phyloP scores from a whole-genome alignment of 2,329 filamentous ascomycete species.

The Fusarium veterinarium region DNA sequence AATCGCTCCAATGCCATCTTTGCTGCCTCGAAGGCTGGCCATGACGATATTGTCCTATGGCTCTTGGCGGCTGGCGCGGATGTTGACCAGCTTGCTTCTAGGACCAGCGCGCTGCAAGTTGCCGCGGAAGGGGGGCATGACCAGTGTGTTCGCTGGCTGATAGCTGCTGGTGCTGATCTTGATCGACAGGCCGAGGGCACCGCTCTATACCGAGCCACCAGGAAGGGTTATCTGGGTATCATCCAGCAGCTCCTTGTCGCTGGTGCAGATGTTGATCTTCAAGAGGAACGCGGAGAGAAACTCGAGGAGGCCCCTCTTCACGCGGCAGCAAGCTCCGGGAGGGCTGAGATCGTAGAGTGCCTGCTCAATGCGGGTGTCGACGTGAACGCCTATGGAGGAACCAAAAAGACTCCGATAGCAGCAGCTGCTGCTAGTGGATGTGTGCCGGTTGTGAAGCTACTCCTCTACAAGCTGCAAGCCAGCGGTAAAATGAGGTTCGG shows the following conservation, averaged over 20 bases:
- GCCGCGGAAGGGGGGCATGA: not conserved
- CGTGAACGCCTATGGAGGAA: not conserved
- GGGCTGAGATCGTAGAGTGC: not conserved
- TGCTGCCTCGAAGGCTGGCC: not conserved
- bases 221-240: not conserved
- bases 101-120: not conserved
- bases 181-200: not conserved
- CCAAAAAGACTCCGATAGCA: not conserved
- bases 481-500: no score
- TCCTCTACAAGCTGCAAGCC: no score
- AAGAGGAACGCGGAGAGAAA: no score
- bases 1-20: not conserved
- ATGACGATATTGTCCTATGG: not conserved
- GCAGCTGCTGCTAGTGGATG: not conserved
- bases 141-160: not conserved
- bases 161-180: not conserved
- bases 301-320: no score
- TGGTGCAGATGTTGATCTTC: no score
- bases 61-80: not conserved
- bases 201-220: not conserved
- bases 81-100: not conserved
- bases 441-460: not conserved
- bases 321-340: not conserved
- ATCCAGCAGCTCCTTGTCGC: not conserved
- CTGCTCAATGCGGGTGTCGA: not conserved